These are phyloP conservation scores for Carpinus fangiana DNA, from an alignment of 306 rosid species.

Conservation along the genomic window DNA sequence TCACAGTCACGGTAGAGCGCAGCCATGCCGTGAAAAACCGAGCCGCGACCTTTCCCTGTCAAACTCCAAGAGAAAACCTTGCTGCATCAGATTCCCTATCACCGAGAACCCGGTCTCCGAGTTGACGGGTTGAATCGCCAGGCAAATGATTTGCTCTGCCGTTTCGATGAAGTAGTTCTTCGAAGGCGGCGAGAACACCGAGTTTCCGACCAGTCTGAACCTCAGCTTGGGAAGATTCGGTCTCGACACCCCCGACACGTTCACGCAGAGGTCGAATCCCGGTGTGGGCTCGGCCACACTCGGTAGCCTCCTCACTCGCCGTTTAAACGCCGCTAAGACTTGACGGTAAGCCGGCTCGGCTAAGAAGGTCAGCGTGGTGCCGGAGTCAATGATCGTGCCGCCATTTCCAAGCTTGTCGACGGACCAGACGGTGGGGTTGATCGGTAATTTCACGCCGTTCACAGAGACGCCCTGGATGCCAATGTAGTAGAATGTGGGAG, in stretches of 20 bases:
- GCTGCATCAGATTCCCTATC: constrained; percentile 84
- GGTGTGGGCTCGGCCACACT: constrained; percentile 10
- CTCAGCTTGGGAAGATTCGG: constrained; percentile 55
- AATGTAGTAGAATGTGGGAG: constrained; percentile 71
- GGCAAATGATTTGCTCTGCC: constrained; percentile 51
- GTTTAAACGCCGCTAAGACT: constrained; percentile 43
- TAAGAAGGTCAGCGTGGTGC: constrained; percentile 62
- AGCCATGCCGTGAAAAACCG: constrained; percentile 80
- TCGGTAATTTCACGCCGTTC: constrained; percentile 40
- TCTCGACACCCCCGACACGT: constrained; percentile 38
- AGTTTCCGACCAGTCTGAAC: constrained; percentile 41
- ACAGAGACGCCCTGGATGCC: constrained; percentile 41
- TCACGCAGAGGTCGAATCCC: constrained; percentile 71
- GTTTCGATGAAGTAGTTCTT: constrained; percentile 61
- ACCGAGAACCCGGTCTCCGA: constrained; percentile 60
- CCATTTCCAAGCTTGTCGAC: constrained; percentile 57
- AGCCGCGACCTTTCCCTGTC: constrained; percentile 61
- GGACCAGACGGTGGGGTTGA: constrained; percentile 54
- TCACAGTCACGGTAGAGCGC: constrained; percentile 58
- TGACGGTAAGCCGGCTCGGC: constrained; percentile 51
- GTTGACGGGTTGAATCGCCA: constrained; percentile 64
- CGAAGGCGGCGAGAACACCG: constrained; percentile 60
- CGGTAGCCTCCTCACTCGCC: constrained; percentile 33
- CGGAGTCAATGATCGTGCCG: constrained; percentile 78
- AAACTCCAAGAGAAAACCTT: constrained; percentile 73